Percentiles rank a stretch among this genome's conserved stretches.
These are phyloP conservation scores for Dunaliella primolecta DNA, from an alignment of 139 green algal genomes.

Conservation along the genomic window DNA sequence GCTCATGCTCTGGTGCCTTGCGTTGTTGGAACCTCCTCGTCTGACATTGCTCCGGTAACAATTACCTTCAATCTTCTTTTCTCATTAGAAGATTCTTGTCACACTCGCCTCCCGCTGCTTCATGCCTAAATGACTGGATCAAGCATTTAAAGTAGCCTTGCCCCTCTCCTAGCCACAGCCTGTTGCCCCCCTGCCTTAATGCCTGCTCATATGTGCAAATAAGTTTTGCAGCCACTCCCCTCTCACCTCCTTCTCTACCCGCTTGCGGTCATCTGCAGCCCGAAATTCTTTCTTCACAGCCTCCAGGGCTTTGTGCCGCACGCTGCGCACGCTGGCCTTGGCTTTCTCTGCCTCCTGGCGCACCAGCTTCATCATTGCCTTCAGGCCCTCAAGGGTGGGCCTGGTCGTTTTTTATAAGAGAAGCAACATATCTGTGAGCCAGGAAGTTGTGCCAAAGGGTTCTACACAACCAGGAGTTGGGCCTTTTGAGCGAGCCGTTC, in stretches of 20 bases:
- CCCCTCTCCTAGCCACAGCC: too few relatives aligned
- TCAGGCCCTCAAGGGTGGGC: not conserved
- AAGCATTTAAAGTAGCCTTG: too few relatives aligned
- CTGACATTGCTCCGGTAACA: not conserved
- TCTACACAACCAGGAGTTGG: too few relatives aligned
- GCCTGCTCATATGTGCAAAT: not conserved
- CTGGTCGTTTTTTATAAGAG: not conserved
- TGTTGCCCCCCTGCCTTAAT: too few relatives aligned
- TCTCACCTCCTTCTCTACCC: conserved; percentile 1
- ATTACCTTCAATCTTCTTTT: not conserved
- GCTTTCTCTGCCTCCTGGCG: conserved; percentile 8
- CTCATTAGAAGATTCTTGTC: not conserved
- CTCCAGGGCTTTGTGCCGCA: not conserved
- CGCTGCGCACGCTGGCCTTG: not conserved
- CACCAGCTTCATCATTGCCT: conserved; percentile 6
- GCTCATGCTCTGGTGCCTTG: too few relatives aligned
- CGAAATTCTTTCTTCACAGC: not conserved
- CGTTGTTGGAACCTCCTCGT: too few relatives aligned
- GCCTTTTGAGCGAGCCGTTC: too few relatives aligned
- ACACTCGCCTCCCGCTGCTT: too few relatives aligned
- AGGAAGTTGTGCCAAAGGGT: too few relatives aligned
- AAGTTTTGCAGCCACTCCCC: not conserved
- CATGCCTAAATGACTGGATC: too few relatives aligned
- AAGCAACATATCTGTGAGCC: too few relatives aligned
- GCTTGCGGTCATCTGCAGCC: not conserved